phyloP scores from a whole-genome alignment of 1,139 yeast species.

The Sugiyamaella castrensis region DNA sequence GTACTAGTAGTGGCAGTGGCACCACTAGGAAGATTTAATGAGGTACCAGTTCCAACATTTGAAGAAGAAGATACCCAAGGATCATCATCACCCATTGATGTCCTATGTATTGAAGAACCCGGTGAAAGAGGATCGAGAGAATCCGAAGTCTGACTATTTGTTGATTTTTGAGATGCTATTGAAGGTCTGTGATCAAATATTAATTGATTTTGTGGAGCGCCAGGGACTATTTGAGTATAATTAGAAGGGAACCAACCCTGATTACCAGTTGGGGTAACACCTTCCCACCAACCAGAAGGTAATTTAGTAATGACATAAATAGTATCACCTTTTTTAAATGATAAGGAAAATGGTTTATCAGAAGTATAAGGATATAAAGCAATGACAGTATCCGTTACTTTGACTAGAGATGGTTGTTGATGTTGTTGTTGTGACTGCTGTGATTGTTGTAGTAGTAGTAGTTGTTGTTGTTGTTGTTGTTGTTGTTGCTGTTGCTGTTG shows the following conservation, averaged over 20 bases:
- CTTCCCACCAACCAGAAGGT: slow-evolving; percentile 42
- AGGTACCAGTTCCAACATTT: slow-evolving; percentile 1
- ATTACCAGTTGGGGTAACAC: slow-evolving; percentile 28
- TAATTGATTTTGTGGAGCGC: slow-evolving; percentile 7
- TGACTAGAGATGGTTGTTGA: neutral
- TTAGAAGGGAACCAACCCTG: slow-evolving; percentile 41
- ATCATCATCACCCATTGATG: slow-evolving; percentile 5
- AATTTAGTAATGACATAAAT: slow-evolving; percentile 55
- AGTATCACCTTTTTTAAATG: slow-evolving; percentile 61
- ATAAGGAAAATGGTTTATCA: slow-evolving; percentile 62
- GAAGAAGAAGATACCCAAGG: slow-evolving; percentile 12
- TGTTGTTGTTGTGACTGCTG: too few species aligned
- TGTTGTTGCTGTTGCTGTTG: too few species aligned
- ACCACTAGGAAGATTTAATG: neutral
- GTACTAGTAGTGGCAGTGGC: slow-evolving; percentile 4
- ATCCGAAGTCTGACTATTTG: neutral
- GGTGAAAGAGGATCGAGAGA: slow-evolving; percentile 12
- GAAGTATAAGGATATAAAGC: slow-evolving; percentile 68
- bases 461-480: neutral
- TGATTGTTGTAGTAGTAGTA: neutral
- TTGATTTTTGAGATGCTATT: slow-evolving; percentile 2
- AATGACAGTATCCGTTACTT: slow-evolving; percentile 26
- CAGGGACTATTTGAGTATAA: slow-evolving; percentile 27
- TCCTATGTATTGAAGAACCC: neutral
- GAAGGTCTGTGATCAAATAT: slow-evolving; percentile 9